A percentile compares a stretch with the other conserved stretches of the same genome.
These are phyloP conservation scores for Cordyceps farinosa DNA, from an alignment of 2,329 filamentous ascomycete species.

Conservation along the genomic window DNA sequence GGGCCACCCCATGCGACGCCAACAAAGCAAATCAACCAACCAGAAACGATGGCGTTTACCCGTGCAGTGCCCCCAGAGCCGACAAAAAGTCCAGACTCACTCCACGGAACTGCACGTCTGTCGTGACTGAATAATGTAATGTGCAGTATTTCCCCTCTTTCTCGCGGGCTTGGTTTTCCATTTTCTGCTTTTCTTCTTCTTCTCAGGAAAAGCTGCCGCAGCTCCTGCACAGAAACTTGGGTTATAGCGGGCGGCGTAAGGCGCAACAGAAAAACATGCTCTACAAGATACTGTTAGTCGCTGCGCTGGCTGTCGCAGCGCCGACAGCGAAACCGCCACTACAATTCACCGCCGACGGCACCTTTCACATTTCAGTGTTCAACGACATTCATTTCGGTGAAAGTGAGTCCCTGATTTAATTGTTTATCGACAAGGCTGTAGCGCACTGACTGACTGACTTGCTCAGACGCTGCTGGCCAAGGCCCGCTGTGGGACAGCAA, in stretches of 20 bases:
- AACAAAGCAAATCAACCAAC: neutral
- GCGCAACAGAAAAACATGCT: neutral
- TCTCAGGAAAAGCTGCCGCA: neutral
- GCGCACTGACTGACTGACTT: neutral
- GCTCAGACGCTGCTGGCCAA: conserved; percentile 44
- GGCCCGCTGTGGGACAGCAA: conserved; percentile 53
- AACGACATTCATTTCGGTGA: conserved; percentile 71
- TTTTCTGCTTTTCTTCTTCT: neutral
- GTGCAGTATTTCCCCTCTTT: neutral
- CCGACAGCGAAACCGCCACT: neutral
- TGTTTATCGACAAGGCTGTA: neutral
- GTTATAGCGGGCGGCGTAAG: neutral
- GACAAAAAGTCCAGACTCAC: neutral
- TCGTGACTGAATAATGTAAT: neutral
- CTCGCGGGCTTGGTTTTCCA: neutral
- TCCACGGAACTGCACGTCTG: neutral
- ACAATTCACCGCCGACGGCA: conserved; percentile 40
- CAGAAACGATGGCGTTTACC: conserved; percentile 3
- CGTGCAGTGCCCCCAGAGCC: neutral
- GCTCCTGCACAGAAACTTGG: neutral
- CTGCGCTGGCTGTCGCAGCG: neutral
- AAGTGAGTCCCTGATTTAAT: conserved; percentile 37
- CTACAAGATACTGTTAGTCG: neutral
- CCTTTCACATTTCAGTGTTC: conserved; percentile 58
- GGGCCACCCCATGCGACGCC: neutral